Base-by-base conservation (phyloP, 2,329 filamentous ascomycete species). In the Phyllosticta citriasiana region DNA sequence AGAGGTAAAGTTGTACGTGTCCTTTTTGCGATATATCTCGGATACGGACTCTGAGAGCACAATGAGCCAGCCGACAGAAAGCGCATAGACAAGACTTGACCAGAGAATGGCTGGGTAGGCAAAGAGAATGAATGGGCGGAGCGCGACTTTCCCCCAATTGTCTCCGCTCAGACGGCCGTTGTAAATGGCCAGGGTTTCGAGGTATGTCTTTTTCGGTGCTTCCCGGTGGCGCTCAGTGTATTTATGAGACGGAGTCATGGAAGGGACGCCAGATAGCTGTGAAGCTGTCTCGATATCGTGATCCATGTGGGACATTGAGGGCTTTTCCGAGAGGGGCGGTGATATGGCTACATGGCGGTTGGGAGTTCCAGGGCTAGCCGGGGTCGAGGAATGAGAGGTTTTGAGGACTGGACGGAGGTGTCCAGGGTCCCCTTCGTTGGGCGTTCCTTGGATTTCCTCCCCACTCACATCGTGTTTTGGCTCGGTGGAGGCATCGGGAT, bases 1-100 rank as follows among this genome's bases (percentile, higher is more conserved):
- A 0, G 90, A 82, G 25, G 82, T 85, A 71, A 97, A 97, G 66
- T 92, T 84, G 77, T 97, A 97, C 0, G 79, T 80, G 0, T 82
- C 77, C 0, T 79, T 77, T 60, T 84, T 79, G 47, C 88, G 84
- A 73, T 90, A 97, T 63, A 97, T 88, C 62, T 88, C 80, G 0
- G 90, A 83, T 2, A 97, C 85, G 0, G 88, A 88, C 73, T 97
- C 92, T 0, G 91, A 96, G 1, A 97, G 83, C 53, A 97, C 91
- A 66, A 97, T 97, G 27, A 97, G 81, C 94, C 93, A 97, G 47
- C 93, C 93, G 6, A 97, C 84, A 0, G 91, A 94, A 67, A 94
- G 87, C 0, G 91, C 80, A 71, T 97, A 97, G 3, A 96, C 84
- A 0, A 88, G 79, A 0, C 91, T 79, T 5, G 89, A 93, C 93